Evolutionary conservation across 225 moss, liverwort and hornwort species (phyloP).

Genomic region (Thuidium tamariscinum): DNA sequence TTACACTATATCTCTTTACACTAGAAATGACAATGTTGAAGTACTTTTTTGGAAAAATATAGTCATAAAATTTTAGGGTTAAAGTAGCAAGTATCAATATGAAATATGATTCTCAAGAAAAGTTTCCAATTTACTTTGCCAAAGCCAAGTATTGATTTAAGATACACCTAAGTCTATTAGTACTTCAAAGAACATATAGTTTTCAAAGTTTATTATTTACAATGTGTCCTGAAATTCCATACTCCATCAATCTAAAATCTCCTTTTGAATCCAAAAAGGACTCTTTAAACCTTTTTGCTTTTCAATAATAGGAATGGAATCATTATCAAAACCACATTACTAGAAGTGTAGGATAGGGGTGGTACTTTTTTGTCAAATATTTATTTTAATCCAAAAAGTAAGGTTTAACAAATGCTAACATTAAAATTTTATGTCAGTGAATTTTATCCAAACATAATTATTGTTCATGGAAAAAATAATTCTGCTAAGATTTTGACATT

Average conservation of each 20-base stretch:
- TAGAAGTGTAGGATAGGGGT: accelerated
- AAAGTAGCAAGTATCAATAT: background rate
- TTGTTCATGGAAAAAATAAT: accelerated
- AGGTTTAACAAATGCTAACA: accelerated
- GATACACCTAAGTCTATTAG: background rate
- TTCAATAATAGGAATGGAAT: background rate
- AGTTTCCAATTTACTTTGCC: background rate
- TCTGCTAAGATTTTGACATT: background rate
- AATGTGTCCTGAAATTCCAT: background rate
- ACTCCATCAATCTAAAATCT: background rate
- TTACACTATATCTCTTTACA: background rate
- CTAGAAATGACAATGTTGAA: background rate
- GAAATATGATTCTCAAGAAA: background rate
- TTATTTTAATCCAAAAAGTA: accelerated
- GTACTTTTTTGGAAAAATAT: accelerated
- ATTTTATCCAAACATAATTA: accelerated
- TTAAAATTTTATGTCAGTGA: background rate
- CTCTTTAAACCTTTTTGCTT: accelerated
- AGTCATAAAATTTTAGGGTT: background rate
- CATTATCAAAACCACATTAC: background rate
- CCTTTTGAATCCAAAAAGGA: background rate
- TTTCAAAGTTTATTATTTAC: background rate
- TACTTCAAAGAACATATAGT: accelerated
- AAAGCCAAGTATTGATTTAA: background rate
- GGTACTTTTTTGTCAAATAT: accelerated